Evolutionary conservation across 164 flowering plant species (phyloP).

Genomic region (Pachysandra terminalis): DNA sequence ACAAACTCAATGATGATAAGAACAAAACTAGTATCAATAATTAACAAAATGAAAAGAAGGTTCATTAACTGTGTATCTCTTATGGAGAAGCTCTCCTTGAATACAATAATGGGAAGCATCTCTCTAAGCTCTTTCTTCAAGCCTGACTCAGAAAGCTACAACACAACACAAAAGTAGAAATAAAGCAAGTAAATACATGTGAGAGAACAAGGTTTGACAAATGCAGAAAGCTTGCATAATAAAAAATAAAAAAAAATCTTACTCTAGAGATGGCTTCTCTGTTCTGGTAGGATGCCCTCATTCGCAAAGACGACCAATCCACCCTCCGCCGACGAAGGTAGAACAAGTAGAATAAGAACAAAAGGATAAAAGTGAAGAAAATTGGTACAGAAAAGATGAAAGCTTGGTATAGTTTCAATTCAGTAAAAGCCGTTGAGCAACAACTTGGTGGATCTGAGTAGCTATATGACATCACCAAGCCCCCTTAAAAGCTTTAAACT

Average conservation of each 20-base stretch:
- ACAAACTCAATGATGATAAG: not conserved
- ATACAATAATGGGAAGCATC: constrained; percentile 77
- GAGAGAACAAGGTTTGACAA: not conserved
- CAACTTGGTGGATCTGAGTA: constrained; percentile 25
- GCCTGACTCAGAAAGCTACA: constrained; percentile 46
- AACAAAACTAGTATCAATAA: not conserved
- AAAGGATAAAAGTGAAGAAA: constrained; percentile 49
- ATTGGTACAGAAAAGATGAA: constrained; percentile 64
- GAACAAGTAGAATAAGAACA: constrained; percentile 54
- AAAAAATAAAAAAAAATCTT: constrained; percentile 13
- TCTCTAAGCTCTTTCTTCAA: constrained; percentile 81
- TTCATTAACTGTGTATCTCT: constrained; percentile 73
- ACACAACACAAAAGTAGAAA: not conserved
- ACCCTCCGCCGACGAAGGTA: constrained; percentile 60
- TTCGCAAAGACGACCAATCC: constrained; percentile 62
- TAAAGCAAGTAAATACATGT: not conserved
- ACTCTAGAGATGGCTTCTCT: constrained; percentile 30
- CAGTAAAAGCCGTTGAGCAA: constrained; percentile 36
- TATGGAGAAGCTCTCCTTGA: constrained; percentile 69
- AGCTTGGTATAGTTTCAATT: constrained; percentile 53
- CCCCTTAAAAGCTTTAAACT: constrained; percentile 1
- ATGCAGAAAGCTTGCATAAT: not conserved
- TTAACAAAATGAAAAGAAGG: constrained; percentile 2
- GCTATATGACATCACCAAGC: constrained; percentile 26
- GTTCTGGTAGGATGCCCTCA: constrained; percentile 30